These are phyloP conservation scores for Prunus mira DNA, from an alignment of 306 rosid genomes.

Conservation along the genomic window DNA sequence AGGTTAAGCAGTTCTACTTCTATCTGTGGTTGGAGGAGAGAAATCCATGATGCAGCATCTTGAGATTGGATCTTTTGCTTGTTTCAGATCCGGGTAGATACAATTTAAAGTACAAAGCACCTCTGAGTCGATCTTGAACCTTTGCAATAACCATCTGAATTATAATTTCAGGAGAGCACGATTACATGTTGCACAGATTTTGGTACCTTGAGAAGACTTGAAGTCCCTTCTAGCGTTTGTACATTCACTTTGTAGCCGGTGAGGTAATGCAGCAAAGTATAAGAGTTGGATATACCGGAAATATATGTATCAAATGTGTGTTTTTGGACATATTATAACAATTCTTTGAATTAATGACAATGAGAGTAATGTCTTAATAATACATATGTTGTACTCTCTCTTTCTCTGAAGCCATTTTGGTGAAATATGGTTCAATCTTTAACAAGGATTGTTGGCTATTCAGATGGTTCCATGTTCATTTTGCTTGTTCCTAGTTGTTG, in stretches of 20 bases:
- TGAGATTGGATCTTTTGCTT: constrained; percentile 31
- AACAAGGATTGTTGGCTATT: no score
- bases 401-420: constrained; percentile 1
- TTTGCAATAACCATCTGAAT: constrained; percentile 23
- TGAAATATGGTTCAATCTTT: background rate
- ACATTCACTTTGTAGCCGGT: constrained; percentile 41
- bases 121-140: constrained; percentile 18
- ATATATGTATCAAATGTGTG: constrained; percentile 32
- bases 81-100: constrained; percentile 34
- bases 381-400: background rate
- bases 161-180: constrained; percentile 27
- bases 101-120: constrained; percentile 20
- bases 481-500: background rate
- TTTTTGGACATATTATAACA: constrained; percentile 31
- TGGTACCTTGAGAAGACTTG: constrained; percentile 36
- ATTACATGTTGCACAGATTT: constrained; percentile 34
- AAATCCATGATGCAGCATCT: constrained; percentile 25
- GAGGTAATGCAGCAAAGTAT: constrained; percentile 17
- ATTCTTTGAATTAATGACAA: constrained; percentile 51
- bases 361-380: constrained; percentile 15
- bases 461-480: background rate
- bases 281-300: constrained; percentile 26
- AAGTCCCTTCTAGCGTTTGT: constrained; percentile 35
- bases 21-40: constrained; percentile 21
- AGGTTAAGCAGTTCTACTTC: constrained; percentile 32